Percentiles rank a stretch among this genome's conserved stretches.
These are phyloP conservation scores for Centrapalus pauciflorus DNA, from an alignment of 129 eudicot genomes.

Conservation along the genomic window DNA sequence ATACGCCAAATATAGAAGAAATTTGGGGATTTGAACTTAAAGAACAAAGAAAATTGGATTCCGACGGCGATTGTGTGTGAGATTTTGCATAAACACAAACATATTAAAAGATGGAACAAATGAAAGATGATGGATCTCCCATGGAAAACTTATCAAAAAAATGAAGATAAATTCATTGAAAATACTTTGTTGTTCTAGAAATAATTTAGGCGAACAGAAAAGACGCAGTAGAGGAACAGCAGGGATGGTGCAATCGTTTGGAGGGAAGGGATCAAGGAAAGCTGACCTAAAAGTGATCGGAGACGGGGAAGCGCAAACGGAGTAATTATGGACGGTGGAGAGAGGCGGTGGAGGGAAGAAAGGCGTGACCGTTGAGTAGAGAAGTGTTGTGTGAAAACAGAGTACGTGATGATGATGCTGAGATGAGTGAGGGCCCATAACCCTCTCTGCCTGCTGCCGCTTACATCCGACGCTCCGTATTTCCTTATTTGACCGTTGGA, in stretches of 20 bases:
- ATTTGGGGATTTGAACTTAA: too few species aligned
- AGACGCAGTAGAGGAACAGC: neutral
- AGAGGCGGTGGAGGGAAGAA: slow-evolving; percentile 26
- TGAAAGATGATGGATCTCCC: slow-evolving; percentile 13
- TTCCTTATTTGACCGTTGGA: slow-evolving; percentile 21
- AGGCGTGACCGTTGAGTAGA: slow-evolving; percentile 14
- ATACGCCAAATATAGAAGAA: too few species aligned
- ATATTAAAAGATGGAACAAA: neutral
- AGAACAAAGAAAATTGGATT: too few species aligned
- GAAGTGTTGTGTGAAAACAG: slow-evolving; percentile 17
- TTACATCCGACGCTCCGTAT: slow-evolving; percentile 10
- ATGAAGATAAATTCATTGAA: neutral
- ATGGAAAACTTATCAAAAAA: neutral
- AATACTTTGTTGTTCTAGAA: too few species aligned
- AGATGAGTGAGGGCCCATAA: neutral
- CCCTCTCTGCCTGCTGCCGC: neutral
- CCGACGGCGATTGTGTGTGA: neutral
- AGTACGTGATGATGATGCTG: slow-evolving; percentile 12
- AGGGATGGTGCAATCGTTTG: neutral
- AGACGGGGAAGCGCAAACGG: neutral
- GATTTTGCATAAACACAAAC: neutral
- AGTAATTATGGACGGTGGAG: neutral
- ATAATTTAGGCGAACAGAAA: neutral
- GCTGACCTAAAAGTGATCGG: slow-evolving; percentile 18
- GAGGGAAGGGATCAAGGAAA: too few species aligned